Conservation (phyloP, 768 basidiomycete species). For the Coprinopsis cinerea region DNA sequence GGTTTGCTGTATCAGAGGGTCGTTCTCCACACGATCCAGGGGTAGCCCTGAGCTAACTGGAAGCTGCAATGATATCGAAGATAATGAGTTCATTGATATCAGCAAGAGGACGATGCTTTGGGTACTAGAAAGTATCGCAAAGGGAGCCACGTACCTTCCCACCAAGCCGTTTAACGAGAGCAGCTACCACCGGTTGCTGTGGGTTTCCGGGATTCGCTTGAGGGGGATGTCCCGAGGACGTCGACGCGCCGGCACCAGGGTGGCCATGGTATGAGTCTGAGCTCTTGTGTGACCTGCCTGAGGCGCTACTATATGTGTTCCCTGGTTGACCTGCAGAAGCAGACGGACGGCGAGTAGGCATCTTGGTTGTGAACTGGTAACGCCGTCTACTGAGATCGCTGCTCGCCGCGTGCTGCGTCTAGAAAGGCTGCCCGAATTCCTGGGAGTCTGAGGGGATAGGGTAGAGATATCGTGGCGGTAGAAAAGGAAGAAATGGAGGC, state of each 20-base stretch:
- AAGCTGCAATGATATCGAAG: constrained; percentile 41
- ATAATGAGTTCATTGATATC: constrained; percentile 6
- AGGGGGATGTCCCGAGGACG: constrained; percentile 10
- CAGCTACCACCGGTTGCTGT: constrained; percentile 78
- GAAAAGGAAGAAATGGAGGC: not conserved
- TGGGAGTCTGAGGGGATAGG: not conserved
- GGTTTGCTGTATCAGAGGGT: constrained; percentile 68
- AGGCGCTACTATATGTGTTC: constrained; percentile 24
- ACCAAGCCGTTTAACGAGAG: constrained; percentile 74
- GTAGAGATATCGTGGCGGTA: not conserved
- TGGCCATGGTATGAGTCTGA: constrained; percentile 54
- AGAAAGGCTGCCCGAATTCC: constrained; percentile 3
- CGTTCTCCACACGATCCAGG: constrained; percentile 68
- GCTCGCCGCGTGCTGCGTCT: constrained; percentile 8
- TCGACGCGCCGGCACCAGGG: constrained; percentile 11
- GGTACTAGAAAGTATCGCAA: too few relatives aligned
- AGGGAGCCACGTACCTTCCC: constrained; percentile 61
- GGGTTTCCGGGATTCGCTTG: constrained; percentile 43
- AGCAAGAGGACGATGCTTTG: too few relatives aligned
- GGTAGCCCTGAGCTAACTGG: constrained; percentile 79
- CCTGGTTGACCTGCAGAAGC: constrained; percentile 41
- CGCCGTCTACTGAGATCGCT: not conserved
- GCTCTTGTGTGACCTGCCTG: constrained; percentile 52
- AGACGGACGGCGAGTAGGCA: constrained; percentile 53
- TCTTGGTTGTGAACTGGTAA: constrained; percentile 14